Evolutionary conservation across 1,284 basidiomycete species (phyloP).

Genomic region (Cryptococcus floricola): DNA sequence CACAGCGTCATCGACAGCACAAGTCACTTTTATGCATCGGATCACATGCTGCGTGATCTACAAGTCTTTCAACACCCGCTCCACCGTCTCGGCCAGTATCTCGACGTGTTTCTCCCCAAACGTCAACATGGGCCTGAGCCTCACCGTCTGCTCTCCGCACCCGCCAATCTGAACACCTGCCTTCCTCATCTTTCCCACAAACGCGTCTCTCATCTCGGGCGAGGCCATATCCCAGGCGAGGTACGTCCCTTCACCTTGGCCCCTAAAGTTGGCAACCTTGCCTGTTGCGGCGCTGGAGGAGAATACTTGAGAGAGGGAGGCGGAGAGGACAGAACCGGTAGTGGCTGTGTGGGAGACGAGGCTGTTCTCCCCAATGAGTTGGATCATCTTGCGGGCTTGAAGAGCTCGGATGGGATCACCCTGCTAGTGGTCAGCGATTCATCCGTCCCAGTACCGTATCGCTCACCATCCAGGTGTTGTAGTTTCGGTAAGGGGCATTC

Average conservation of each 20-base stretch:
- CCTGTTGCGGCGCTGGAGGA: slow-evolving; percentile 6
- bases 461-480: slow-evolving; percentile 43
- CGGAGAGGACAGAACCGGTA: slow-evolving; percentile 16
- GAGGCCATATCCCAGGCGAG: slow-evolving; percentile 53
- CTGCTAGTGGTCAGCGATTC: slow-evolving; percentile 2
- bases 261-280: slow-evolving; percentile 49
- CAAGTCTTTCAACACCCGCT: slow-evolving; percentile 18
- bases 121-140: slow-evolving; percentile 54
- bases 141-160: slow-evolving; percentile 48
- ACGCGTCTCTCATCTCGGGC: slow-evolving; percentile 47
- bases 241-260: slow-evolving; percentile 54
- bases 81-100: slow-evolving; percentile 35
- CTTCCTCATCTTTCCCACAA: slow-evolving; percentile 50
- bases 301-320: slow-evolving; percentile 21
- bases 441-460: too few relatives aligned
- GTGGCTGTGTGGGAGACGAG: slow-evolving; percentile 27
- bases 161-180: slow-evolving; percentile 42
- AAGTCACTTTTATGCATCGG: background rate
- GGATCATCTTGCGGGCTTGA: slow-evolving; percentile 54
- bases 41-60: background rate
- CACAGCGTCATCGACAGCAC: background rate
- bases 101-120: slow-evolving; percentile 52
- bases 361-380: slow-evolving; percentile 42
- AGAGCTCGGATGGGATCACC: slow-evolving; percentile 53
- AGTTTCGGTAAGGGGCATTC: slow-evolving; percentile 52